Evolutionary conservation across 2,329 filamentous ascomycete genomes (phyloP), one percentile per base, ranked within the genome.

Genomic region (Epichloe bromicola): DNA sequence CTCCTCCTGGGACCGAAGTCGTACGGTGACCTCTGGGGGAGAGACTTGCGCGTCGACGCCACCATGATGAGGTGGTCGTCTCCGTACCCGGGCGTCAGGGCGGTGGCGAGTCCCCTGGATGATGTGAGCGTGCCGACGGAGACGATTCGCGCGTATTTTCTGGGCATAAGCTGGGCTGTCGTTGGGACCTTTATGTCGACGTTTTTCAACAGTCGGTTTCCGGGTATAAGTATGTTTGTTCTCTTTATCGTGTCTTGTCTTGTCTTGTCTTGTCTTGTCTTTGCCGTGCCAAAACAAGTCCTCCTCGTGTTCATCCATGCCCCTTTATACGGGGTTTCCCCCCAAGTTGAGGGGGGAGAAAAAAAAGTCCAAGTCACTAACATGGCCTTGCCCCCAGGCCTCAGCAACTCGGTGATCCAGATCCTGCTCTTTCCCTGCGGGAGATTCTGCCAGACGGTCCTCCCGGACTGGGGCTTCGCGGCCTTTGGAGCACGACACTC

Each of bases 391-490:
- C 15, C 23, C 1, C 1, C 17, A 65, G 62, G 55, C 39, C 53
- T 69, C 6, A 60, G 57, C 48, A 61, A 65, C 6, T 61, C 63
- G 8, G 68, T 71, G 5, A 67, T 70, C 47, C 72, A 75, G 58
- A 70, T 75, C 42, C 61, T 74, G 4, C 63, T 74, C 26, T 30
- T 30, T 8, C 26, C 26, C 26, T 30, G 26, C 26, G 26, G 26
- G 26, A 75, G 58, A 70, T 75, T 41, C 61, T 74, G 3, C 63
- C 74, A 0, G 74, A 65, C 17, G 40, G 54, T 65, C 14, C 57
- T 78, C 0, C 74, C 74, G 0, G 67, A 71, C 48, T 72, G 69
- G 64, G 68, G 70, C 4, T 52, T 76, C 51, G 70, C 64, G 0
- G 49, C 75, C 5, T 64, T 64, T 48, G 72, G 72, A 0, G 54